phyloP scores from a whole-genome alignment of 805 yeast genomes.

The Metschnikowia similis region DNA sequence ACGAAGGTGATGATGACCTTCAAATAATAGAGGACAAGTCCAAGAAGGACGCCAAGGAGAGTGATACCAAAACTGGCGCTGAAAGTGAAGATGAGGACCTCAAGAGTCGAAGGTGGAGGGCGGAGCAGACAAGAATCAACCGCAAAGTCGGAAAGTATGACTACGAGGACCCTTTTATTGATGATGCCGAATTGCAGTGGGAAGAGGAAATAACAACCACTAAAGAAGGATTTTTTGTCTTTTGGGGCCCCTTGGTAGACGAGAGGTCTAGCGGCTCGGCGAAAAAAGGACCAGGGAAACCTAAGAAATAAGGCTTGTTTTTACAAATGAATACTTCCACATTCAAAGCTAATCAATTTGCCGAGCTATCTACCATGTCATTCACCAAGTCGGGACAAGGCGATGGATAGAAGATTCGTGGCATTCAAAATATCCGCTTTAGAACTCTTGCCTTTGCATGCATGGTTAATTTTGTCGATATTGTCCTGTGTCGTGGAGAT shows the following conservation, averaged over 20 bases:
- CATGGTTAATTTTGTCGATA: slow-evolving; percentile 18
- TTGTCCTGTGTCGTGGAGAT: slow-evolving; percentile 13
- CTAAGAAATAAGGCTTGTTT: slow-evolving; percentile 17
- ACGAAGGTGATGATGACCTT: slow-evolving; percentile 43
- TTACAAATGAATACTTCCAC: background rate
- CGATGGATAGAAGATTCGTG: slow-evolving; percentile 29
- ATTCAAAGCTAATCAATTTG: background rate
- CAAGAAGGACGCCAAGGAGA: slow-evolving; percentile 16
- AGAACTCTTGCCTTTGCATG: slow-evolving; percentile 15
- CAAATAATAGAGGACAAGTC: slow-evolving; percentile 19
- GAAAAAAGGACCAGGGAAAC: slow-evolving; percentile 26
- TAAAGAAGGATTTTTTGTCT: slow-evolving; percentile 93
- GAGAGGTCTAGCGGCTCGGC: slow-evolving; percentile 25
- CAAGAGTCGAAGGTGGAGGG: slow-evolving; percentile 39
- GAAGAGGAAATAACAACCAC: slow-evolving; percentile 93
- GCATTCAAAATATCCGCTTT: slow-evolving; percentile 26
- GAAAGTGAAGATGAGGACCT: slow-evolving; percentile 43
- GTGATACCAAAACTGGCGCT: slow-evolving; percentile 32
- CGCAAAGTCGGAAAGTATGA: slow-evolving; percentile 89
- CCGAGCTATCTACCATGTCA: background rate
- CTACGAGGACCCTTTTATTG: slow-evolving; percentile 90
- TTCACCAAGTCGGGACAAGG: slow-evolving; percentile 30
- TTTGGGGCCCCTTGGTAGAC: slow-evolving; percentile 84
- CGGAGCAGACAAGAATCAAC: slow-evolving; percentile 48
- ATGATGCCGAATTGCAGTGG: slow-evolving; percentile 86